Conservation (phyloP, 257 asterid genomes). For the Solanum etuberosum region DNA sequence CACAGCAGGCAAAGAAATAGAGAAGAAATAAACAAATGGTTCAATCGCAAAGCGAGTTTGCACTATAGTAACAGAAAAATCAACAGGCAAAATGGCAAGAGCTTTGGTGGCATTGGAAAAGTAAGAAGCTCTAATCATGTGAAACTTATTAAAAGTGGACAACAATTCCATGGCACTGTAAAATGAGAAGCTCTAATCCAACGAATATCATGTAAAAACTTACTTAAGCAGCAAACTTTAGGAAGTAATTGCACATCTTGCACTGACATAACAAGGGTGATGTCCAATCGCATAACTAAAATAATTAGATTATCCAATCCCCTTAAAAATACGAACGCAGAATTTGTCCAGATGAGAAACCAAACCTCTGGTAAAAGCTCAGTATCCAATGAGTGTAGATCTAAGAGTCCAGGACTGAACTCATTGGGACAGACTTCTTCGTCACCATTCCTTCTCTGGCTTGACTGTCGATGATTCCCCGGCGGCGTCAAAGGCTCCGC, state of each 20-base stretch:
- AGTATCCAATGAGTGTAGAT: conserved; percentile 90
- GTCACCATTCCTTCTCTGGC: conserved; percentile 38
- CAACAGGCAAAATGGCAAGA: background rate
- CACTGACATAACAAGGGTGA: background rate
- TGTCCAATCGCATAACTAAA: background rate
- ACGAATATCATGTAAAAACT: background rate
- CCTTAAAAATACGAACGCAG: background rate
- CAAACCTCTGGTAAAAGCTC: conserved; percentile 84
- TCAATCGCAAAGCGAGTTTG: background rate
- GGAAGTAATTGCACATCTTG: background rate
- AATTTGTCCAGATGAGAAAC: background rate
- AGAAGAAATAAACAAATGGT: background rate
- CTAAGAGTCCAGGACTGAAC: conserved; percentile 87
- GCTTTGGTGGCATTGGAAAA: background rate
- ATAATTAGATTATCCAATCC: background rate
- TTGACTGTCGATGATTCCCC: conserved; percentile 19
- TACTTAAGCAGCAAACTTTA: background rate
- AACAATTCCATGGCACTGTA: background rate
- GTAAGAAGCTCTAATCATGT: background rate
- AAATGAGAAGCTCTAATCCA: background rate
- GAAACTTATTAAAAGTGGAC: background rate
- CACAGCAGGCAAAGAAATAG: background rate
- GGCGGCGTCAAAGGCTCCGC: conserved; percentile 81
- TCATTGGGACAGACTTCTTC: conserved; percentile 60
- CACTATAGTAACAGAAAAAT: background rate